Conservation (phyloP, 441 rosid species). For the Arabidopsis lyrata region DNA sequence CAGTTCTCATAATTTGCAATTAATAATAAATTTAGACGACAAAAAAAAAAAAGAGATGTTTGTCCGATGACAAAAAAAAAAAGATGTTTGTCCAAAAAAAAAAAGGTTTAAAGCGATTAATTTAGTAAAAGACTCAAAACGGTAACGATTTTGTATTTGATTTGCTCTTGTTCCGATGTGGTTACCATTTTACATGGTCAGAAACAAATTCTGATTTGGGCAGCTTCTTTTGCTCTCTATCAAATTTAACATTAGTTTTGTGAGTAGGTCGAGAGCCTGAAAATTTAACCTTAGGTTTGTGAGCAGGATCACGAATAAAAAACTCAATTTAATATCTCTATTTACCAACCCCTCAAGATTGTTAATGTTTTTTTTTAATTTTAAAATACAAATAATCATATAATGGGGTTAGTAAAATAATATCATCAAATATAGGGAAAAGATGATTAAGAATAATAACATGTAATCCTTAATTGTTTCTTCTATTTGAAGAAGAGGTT, state of each 20-base stretch:
- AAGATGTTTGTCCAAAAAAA: too few relatives aligned
- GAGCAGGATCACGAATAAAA: not conserved
- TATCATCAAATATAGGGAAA: not conserved
- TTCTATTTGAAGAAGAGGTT: slow-evolving; percentile 52
- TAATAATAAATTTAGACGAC: too few relatives aligned
- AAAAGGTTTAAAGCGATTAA: too few relatives aligned
- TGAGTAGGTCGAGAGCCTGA: not conserved
- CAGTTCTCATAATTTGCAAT: too few relatives aligned
- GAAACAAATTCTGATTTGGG: too few relatives aligned
- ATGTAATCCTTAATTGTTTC: not conserved
- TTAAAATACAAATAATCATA: not conserved
- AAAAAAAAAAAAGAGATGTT: too few relatives aligned
- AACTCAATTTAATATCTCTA: not conserved
- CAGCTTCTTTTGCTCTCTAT: too few relatives aligned
- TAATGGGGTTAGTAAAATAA: not conserved
- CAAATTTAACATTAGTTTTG: not conserved
- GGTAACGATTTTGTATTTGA: too few relatives aligned
- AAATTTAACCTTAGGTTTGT: not conserved
- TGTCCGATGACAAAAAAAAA: too few relatives aligned
- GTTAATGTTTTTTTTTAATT: not conserved
- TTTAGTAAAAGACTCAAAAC: not conserved
- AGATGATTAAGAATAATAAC: not conserved
- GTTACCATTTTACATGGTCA: too few relatives aligned
- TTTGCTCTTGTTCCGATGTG: too few relatives aligned
- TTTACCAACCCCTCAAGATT: not conserved